Evolutionary conservation across 2,329 filamentous ascomycete species (phyloP).

Genomic region (Ceratocystis alfenasii): DNA sequence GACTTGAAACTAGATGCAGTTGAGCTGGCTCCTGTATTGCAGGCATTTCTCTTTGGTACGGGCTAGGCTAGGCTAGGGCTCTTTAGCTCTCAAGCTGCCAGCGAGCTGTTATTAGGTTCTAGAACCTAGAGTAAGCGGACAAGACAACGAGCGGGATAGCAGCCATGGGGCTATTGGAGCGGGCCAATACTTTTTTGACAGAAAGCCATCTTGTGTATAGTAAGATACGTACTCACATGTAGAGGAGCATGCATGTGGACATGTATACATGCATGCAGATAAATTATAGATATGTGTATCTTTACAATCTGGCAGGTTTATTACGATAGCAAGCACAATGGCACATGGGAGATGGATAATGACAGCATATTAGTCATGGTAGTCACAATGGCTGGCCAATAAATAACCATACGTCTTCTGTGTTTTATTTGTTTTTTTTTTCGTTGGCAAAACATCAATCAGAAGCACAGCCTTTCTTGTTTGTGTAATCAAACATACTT

Average conservation of each 20-base stretch:
- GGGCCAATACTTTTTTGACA: conserved; percentile 3
- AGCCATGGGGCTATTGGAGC: background rate
- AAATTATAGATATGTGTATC: background rate
- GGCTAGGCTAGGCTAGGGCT: background rate
- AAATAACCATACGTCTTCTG: too few species aligned
- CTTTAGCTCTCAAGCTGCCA: background rate
- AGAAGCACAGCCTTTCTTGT: background rate
- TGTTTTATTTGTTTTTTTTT: too few species aligned
- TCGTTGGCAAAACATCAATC: too few species aligned
- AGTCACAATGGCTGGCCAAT: background rate
- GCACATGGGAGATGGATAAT: background rate
- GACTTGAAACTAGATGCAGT: background rate
- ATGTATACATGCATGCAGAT: background rate
- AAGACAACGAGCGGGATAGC: background rate
- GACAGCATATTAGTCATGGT: background rate
- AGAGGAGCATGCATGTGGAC: conserved; percentile 4
- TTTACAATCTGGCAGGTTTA: background rate
- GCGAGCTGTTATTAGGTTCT: background rate
- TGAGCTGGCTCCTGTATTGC: background rate
- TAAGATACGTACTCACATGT: background rate
- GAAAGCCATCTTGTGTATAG: background rate
- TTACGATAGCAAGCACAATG: background rate
- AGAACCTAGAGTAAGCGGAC: background rate
- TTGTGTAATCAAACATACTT: background rate
- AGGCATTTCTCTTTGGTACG: background rate